Base-by-base conservation (phyloP, 108 stramenopile species). In the Cyclotella atomus region DNA sequence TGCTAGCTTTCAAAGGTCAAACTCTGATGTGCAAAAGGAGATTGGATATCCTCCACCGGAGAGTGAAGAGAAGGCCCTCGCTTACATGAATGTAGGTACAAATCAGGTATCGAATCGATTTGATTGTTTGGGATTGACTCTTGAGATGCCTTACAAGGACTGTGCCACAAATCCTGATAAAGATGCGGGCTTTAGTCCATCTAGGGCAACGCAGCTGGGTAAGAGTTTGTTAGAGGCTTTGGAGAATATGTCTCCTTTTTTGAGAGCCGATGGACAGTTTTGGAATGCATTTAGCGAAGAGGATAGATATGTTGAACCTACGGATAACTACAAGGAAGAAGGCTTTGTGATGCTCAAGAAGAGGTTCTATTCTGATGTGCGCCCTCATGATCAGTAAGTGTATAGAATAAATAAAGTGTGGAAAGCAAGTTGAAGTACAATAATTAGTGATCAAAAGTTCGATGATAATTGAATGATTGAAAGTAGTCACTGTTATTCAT, bases 91-190 rank as follows among this genome's bases (percentile, higher is more conserved):
- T 75, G 83, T 96, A n/a, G 92, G 84, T 21, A 84, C 89, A 23
- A 96, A 96, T 77, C 92, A 93, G 76, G 71, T 96, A 62, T 83
- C 87, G 10, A 76, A 67, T 41, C 66, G 92, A 20, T 96, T 91
- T 71, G 77, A 92, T 71, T 96, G 95, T 72, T 73, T 96, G 52
- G 89, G 86, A 9, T 65, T 91, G 64, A 96, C 95, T 6, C 71
- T 96, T 55, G 95, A 96, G 65, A 93, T 93, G 93, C 95, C 95
- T 0, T 96, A 84, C 79, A 96, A 96, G 79, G 93, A 96, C 53
- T 92, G 93, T 66, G 65, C 75, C 9, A 79, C 78, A 9, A 79
- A 72, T 52, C 50, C 71, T 24, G 93, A 96, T 73, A 88, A 92
- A 0, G 86, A 82, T 19, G 67, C 68, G 19, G 95, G 93, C 14